Conservation (phyloP, 768 basidiomycete species). For the Naganishia kalamii region DNA sequence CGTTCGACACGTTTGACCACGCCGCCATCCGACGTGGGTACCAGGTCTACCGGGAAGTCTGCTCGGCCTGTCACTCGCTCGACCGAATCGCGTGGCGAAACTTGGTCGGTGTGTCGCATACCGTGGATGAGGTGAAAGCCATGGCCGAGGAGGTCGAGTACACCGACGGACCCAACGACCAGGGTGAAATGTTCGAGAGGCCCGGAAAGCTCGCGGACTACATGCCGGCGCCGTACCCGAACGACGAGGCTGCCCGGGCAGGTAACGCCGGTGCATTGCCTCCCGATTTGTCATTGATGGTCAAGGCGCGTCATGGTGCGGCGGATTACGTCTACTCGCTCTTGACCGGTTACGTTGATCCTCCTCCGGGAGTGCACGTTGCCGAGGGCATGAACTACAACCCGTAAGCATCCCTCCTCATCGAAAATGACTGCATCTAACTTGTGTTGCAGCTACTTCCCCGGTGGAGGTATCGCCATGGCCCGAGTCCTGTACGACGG, state of each 20-base stretch:
- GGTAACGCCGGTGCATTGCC: constrained; percentile 90
- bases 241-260: constrained; percentile 94
- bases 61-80: constrained; percentile 96
- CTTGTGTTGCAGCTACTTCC: constrained; percentile 75
- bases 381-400: constrained; percentile 90
- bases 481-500: constrained; percentile 93
- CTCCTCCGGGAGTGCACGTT: constrained; percentile 61
- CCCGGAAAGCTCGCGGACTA: constrained; percentile 98
- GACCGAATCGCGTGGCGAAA: constrained; percentile 99
- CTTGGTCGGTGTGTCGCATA: constrained; percentile 95
- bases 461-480: constrained; percentile 97
- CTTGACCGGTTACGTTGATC: constrained; percentile 91
- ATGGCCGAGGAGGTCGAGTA: constrained; percentile 98
- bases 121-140: constrained; percentile 74
- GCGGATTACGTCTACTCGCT: constrained; percentile 98
- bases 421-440: background rate
- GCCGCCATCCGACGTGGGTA: constrained; percentile 91
- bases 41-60: constrained; percentile 97
- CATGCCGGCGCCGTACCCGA: constrained; percentile 88
- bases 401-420: constrained; percentile 33
- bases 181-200: constrained; percentile 97
- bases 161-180: constrained; percentile 84
- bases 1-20: constrained; percentile 89
- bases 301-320: constrained; percentile 96
- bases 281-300: constrained; percentile 92